These are phyloP conservation scores for Rhododendron kiyosumense DNA, from an alignment of 148 eudicot species.

Conservation along the genomic window DNA sequence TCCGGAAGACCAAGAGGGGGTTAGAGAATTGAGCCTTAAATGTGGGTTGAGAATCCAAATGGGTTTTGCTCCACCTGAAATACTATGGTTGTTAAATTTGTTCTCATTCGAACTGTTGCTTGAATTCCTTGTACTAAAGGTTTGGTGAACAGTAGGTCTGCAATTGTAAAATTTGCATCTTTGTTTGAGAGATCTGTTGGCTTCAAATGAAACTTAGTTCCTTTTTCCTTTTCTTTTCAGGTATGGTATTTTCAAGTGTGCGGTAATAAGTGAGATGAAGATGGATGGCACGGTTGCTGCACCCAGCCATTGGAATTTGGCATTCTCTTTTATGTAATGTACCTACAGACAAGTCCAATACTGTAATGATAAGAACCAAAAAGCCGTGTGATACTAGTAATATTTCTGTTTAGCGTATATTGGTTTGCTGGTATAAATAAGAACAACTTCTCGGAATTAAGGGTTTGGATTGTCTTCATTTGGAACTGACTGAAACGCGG, in stretches of 20 bases:
- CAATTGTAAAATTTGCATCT: not conserved
- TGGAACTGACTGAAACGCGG: not conserved
- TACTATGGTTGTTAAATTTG: not conserved
- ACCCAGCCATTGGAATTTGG: not conserved
- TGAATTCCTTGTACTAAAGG: not conserved
- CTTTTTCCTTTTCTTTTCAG: not conserved
- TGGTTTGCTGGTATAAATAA: not conserved
- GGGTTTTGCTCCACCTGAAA: not conserved
- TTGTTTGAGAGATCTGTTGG: not conserved
- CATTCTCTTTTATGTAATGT: not conserved
- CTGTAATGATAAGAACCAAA: not conserved
- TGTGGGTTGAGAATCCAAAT: not conserved
- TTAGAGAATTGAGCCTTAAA: not conserved
- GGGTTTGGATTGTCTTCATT: not conserved
- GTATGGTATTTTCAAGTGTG: not conserved
- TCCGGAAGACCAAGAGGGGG: not conserved
- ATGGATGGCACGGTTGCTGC: not conserved
- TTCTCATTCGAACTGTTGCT: not conserved
- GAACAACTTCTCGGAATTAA: not conserved
- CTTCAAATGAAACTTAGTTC: not conserved
- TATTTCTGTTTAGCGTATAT: not conserved
- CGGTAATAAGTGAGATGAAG: not conserved
- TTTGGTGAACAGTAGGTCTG: not conserved
- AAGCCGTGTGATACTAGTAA: not conserved
- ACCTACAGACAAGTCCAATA: not conserved